A percentile compares a stretch with the other conserved stretches of the same genome.
These are phyloP conservation scores for Rhododendron ovatum DNA, from an alignment of 148 eudicot genomes.

Conservation along the genomic window DNA sequence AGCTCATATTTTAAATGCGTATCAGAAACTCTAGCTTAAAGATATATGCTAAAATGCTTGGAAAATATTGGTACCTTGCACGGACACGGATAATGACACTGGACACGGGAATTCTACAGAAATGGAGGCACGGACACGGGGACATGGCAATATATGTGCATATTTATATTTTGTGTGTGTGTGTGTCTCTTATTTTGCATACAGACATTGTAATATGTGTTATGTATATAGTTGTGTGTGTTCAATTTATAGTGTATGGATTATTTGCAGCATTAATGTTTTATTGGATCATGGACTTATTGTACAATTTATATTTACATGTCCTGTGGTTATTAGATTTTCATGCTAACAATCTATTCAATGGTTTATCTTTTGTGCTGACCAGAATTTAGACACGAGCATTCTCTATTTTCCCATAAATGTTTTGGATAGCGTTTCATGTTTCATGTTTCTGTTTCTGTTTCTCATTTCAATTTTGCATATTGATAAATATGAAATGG, in stretches of 20 bases:
- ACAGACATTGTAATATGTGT: too few relatives aligned
- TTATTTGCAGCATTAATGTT: neutral
- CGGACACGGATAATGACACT: too few relatives aligned
- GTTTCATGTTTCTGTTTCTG: neutral
- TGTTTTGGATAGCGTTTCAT: neutral
- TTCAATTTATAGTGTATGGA: too few relatives aligned
- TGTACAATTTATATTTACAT: neutral
- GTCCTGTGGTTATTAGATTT: neutral
- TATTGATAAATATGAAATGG: neutral
- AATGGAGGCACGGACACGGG: too few relatives aligned
- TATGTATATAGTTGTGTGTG: too few relatives aligned
- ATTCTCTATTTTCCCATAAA: neutral
- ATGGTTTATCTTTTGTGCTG: neutral
- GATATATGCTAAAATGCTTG: neutral
- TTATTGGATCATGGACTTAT: neutral
- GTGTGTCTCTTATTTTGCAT: too few relatives aligned
- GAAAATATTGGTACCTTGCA: neutral
- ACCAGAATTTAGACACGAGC: neutral
- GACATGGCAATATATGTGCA: too few relatives aligned
- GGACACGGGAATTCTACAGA: too few relatives aligned
- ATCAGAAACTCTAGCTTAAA: neutral
- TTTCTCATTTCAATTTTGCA: neutral
- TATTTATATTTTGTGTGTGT: too few relatives aligned
- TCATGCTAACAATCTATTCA: neutral
- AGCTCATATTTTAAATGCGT: neutral